Base-by-base conservation (phyloP, 805 yeast species). In the Ascoidea asiatica region DNA sequence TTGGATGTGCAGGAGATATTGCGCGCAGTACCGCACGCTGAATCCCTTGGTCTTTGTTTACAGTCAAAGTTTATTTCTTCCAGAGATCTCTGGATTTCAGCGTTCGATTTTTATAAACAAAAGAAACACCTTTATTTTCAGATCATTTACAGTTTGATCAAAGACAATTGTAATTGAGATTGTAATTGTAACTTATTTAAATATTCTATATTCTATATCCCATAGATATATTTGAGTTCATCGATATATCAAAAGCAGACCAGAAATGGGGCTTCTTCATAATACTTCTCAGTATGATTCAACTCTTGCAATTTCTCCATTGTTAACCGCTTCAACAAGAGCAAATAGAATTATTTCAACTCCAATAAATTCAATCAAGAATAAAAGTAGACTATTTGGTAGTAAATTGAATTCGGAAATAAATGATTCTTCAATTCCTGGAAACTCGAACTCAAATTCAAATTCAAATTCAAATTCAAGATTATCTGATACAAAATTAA, bases 291-390 rank as follows among this genome's bases (percentile, higher is more conserved):
- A 81, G 51, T 82, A 79, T 56, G 80, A 75, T 49, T 81, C 90
- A 1, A 81, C 88, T 4, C 60, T 83, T 41, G 80, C 80, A 21
- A 81, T 83, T 21, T 81, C 89, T 3, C 90, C 92, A 0, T 64
- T 77, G 52, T 66, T 81, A 23, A 63, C 67, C 8, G 49, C 48
- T 17, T 49, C 46, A 20, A 20, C 51, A 19, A 46, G 4, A 52
- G 53, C 37, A 44, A 50, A 64, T 21, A 29, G 22, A 43, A 20
- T 36, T 45, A 46, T 38, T 43, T 44, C 42, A 43, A 44, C 21
- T 42, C 45, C 43, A 6, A 46, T 43, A n/a, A 44, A 45, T 19
- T 19, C 23, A 13, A 15, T 37, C 4, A 21, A 38, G 19, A 29
- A 19, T 17, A 13, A n/a, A 11, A 40, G 19, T 13, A 20, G 7